These are phyloP conservation scores for Backusella psychrophila DNA, from an alignment of 192 early-diverging fungal genomes.

Conservation along the genomic window DNA sequence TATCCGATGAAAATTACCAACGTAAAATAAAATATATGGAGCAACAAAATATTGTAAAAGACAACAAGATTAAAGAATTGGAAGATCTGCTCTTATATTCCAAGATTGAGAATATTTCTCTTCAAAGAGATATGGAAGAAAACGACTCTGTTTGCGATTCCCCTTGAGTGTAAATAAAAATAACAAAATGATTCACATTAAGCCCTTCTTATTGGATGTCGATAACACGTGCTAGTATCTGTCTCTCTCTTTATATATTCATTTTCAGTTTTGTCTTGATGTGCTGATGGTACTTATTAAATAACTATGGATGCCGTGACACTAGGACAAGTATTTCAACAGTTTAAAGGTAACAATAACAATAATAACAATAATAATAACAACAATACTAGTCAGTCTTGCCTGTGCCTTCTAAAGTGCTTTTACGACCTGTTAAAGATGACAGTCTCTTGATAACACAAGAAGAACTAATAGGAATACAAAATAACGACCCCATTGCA, in stretches of 20 bases:
- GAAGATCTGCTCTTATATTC: background rate
- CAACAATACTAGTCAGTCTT: no score
- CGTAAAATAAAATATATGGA: background rate
- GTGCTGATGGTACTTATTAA: no score
- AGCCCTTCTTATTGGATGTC: no score
- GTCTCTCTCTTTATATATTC: no score
- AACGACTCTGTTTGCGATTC: no score
- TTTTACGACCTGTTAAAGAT: background rate
- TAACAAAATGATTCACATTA: no score
- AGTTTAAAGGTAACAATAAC: background rate
- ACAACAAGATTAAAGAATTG: background rate
- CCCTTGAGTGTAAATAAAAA: no score
- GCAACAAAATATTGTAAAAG: background rate
- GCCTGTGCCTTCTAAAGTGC: background rate
- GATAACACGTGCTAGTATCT: no score
- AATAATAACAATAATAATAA: background rate
- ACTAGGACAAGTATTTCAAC: background rate
- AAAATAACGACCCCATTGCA: background rate
- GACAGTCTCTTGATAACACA: no score
- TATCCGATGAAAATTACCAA: background rate
- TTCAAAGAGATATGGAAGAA: background rate
- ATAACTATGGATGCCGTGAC: no score
- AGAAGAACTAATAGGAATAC: background rate
- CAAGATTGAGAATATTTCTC: background rate
- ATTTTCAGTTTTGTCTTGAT: no score